Evolutionary conservation across 352 stramenopile species (phyloP).

Genomic region (Phytophthora boehmeriae): DNA sequence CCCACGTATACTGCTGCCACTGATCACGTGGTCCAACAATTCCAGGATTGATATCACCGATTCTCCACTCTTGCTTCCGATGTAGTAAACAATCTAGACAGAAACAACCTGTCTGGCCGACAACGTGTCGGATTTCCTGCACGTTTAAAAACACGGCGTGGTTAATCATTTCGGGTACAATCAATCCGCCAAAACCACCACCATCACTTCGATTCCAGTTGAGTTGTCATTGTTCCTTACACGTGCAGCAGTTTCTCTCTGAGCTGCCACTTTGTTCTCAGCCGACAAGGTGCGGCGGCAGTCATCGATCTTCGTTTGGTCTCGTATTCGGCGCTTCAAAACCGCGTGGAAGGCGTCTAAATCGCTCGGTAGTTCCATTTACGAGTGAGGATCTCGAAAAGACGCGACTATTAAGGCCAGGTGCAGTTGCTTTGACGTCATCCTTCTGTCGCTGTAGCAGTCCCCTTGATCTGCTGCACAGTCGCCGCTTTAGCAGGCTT

Average conservation of each 20-base stretch:
- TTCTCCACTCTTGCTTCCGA: slow-evolving; percentile 77
- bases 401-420: slow-evolving; percentile 20
- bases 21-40: slow-evolving; percentile 72
- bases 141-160: slow-evolving; percentile 1
- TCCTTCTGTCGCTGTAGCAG: background rate
- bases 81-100: slow-evolving; percentile 75
- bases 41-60: slow-evolving; percentile 67
- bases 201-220: background rate
- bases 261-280: slow-evolving; percentile 28
- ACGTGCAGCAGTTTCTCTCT: slow-evolving; percentile 22
- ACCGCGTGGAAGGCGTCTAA: slow-evolving; percentile 53
- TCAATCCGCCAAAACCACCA: background rate
- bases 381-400: slow-evolving; percentile 12
- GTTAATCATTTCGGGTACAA: background rate
- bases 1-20: slow-evolving; percentile 71
- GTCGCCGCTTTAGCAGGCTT: no score
- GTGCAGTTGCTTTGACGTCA: background rate
- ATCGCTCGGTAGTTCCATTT: slow-evolving; percentile 50
- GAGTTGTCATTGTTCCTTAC: slow-evolving; percentile 6
- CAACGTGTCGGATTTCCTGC: slow-evolving; percentile 50
- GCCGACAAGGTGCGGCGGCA: slow-evolving; percentile 23
- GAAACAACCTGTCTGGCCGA: slow-evolving; percentile 78
- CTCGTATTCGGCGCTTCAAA: slow-evolving; percentile 58
- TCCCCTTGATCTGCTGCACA: no score
- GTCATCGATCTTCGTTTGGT: slow-evolving; percentile 60